Evolutionary conservation across 495 filamentous ascomycete genomes (phyloP).

Genomic region (Xylaria intraflava): DNA sequence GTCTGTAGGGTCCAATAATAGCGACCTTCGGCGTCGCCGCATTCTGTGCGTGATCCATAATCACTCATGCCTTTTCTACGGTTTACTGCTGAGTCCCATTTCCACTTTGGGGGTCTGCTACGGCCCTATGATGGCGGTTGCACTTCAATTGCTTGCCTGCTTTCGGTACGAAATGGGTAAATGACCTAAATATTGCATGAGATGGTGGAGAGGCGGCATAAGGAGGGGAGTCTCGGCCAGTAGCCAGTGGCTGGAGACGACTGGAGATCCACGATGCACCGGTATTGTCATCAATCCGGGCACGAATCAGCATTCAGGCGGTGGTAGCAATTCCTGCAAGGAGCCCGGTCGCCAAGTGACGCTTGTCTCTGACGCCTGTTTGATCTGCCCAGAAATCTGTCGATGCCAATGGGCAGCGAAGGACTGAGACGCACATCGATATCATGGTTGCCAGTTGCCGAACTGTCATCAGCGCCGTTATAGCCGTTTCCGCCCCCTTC

Average conservation of each 20-base stretch:
- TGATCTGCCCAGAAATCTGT: neutral
- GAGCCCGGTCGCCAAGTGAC: conserved; percentile 3
- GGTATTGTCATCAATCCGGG: conserved; percentile 11
- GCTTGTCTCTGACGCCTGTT: neutral
- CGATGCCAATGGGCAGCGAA: neutral
- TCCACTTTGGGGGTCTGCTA: neutral
- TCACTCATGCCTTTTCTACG: neutral
- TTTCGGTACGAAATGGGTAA: neutral
- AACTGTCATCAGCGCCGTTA: neutral
- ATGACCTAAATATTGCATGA: conserved; percentile 7
- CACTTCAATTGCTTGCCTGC: neutral
- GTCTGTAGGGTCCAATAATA: conserved; percentile 1
- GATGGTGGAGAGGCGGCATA: neutral
- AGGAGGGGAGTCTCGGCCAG: neutral
- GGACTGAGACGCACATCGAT: neutral
- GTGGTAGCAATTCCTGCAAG: conserved; percentile 1
- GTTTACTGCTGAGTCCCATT: neutral
- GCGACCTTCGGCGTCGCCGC: conserved; percentile 5
- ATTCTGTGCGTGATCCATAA: neutral
- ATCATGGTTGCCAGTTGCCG: neutral
- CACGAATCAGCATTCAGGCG: conserved; percentile 10
- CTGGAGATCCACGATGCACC: conserved; percentile 7
- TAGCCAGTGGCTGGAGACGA: neutral
- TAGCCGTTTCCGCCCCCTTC: neutral
- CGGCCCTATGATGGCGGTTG: conserved; percentile 1